Conservation (phyloP, 2,329 filamentous ascomycete genomes). For the Juglanconis sp. region DNA sequence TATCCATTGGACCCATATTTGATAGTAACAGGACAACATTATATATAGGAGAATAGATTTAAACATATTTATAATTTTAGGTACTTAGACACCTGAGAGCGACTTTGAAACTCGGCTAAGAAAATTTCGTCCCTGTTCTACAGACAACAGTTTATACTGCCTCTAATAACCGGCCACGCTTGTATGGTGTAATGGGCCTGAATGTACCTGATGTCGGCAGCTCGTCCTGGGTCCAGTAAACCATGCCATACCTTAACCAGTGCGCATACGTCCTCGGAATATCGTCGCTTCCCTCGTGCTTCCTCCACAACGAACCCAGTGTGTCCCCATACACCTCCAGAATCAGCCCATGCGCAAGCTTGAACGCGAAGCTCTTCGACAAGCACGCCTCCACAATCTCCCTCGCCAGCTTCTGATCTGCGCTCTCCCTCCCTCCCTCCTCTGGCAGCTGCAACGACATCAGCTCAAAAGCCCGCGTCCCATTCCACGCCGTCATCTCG, state of each 20-base stretch:
- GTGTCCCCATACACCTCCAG: slow-evolving; percentile 46
- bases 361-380: slow-evolving; percentile 50
- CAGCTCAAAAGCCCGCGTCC: slow-evolving; percentile 45
- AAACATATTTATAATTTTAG: too few relatives aligned
- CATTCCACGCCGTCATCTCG: slow-evolving; percentile 49
- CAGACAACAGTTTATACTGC: not conserved
- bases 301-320: slow-evolving; percentile 51
- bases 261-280: slow-evolving; percentile 50
- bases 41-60: too few relatives aligned
- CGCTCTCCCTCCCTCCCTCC: slow-evolving; percentile 36
- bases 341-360: slow-evolving; percentile 53
- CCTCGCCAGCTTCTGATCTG: slow-evolving; percentile 45
- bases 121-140: too few relatives aligned
- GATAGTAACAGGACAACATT: too few relatives aligned
- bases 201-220: slow-evolving; percentile 35
- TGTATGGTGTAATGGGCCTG: slow-evolving; percentile 33
- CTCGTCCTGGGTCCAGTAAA: slow-evolving; percentile 42
- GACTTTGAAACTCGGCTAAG: too few relatives aligned
- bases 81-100: too few relatives aligned
- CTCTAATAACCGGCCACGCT: slow-evolving; percentile 28
- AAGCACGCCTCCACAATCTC: slow-evolving; percentile 50
- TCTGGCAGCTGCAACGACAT: slow-evolving; percentile 42
- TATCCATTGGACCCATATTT: too few relatives aligned
- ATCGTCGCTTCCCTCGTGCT: slow-evolving; percentile 45
- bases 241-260: slow-evolving; percentile 50